Evolutionary conservation across 345 rosid genomes (phyloP).

Genomic region (Arabidopsis thaliana): TAIR10.1 NC_003074.8:4386001-4386500

Average conservation of each 20-base stretch:
- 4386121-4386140: slow-evolving; percentile 95
- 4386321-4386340: slow-evolving; percentile 61
- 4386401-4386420: slow-evolving; percentile 88
- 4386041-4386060: slow-evolving; percentile 42
- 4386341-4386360: slow-evolving; percentile 46
- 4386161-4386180: slow-evolving; percentile 86
- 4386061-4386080: slow-evolving; percentile 87
- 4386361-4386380: slow-evolving; percentile 64
- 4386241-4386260: slow-evolving; percentile 74
- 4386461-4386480: slow-evolving; percentile 71
- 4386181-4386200: slow-evolving; percentile 98
- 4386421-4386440: slow-evolving; percentile 59
- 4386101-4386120: slow-evolving; percentile 82
- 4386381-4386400: slow-evolving; percentile 91
- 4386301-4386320: slow-evolving; percentile 46
- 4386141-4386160: slow-evolving; percentile 98
- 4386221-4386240: slow-evolving; percentile 67
- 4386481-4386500: slow-evolving; percentile 68
- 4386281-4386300: slow-evolving; percentile 49
- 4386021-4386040: background rate
- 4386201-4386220: slow-evolving; percentile 91
- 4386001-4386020: background rate
- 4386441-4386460: slow-evolving; percentile 68
- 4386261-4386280: slow-evolving; percentile 61
- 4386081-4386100: slow-evolving; percentile 78